phyloP scores from a whole-genome alignment of 306 rosid genomes.

The Spatholobus suberectus region DNA sequence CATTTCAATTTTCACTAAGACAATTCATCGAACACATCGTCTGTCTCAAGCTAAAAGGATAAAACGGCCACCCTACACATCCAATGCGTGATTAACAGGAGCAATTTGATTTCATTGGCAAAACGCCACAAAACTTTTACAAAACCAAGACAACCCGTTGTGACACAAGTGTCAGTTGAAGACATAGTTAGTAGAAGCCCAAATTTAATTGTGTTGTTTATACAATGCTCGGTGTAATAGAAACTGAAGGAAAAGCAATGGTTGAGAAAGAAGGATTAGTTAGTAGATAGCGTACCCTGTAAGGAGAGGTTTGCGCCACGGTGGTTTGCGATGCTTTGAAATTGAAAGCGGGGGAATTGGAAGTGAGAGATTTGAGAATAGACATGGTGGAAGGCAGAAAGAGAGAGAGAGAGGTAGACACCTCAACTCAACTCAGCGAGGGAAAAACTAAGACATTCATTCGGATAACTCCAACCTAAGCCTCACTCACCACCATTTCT shows the following conservation, averaged over 20 bases:
- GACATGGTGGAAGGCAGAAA: slow-evolving; percentile 41
- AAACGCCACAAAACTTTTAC: neutral
- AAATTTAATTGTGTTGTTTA: neutral
- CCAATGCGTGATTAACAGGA: neutral
- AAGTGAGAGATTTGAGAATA: slow-evolving; percentile 57
- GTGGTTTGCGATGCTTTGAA: slow-evolving; percentile 56
- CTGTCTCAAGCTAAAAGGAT: neutral
- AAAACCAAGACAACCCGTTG: neutral
- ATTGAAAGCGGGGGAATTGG: slow-evolving; percentile 57
- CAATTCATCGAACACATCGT: slow-evolving; percentile 52
- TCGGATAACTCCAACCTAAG: slow-evolving; percentile 21
- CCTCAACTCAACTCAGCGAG: neutral
- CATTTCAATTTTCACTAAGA: slow-evolving; percentile 26
- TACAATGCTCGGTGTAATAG: neutral
- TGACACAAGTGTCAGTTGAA: neutral
- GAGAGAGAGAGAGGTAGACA: neutral
- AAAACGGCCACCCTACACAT: neutral
- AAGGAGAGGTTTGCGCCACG: slow-evolving; percentile 60
- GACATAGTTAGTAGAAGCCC: neutral
- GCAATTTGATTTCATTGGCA: neutral
- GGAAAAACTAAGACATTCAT: neutral
- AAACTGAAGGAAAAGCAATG: neutral
- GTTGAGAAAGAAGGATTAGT: neutral
- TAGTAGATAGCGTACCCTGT: slow-evolving; percentile 51
- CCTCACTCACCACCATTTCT: slow-evolving; percentile 7